Conservation (phyloP, 768 basidiomycete species). For the Ramaria rubella region DNA sequence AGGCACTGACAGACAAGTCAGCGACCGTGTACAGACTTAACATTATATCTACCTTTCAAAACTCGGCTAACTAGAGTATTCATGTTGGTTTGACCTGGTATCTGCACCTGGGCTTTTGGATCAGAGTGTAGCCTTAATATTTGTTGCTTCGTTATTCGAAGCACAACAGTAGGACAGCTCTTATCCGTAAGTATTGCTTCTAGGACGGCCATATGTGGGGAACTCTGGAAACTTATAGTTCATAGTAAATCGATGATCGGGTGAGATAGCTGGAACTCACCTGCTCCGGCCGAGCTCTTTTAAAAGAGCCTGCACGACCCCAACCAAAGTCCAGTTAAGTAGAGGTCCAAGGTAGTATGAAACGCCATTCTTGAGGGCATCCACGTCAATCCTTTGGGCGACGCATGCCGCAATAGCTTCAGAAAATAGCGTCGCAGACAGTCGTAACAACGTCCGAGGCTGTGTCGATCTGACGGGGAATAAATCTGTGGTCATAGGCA, state of each 20-base stretch:
- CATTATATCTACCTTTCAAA: slow-evolving; percentile 1
- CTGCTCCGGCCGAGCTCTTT: slow-evolving; percentile 50
- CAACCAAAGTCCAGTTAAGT: slow-evolving; percentile 74
- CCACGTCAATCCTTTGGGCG: slow-evolving; percentile 55
- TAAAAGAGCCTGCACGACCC: slow-evolving; percentile 58
- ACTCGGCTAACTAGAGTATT: slow-evolving; percentile 1
- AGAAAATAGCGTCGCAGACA: slow-evolving; percentile 60
- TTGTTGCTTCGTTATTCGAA: slow-evolving; percentile 52
- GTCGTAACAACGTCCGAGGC: slow-evolving; percentile 58
- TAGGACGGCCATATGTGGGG: slow-evolving; percentile 55
- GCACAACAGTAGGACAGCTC: slow-evolving; percentile 60
- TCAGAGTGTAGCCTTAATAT: slow-evolving; percentile 42
- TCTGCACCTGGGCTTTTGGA: slow-evolving; percentile 22
- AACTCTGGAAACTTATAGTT: slow-evolving; percentile 39
- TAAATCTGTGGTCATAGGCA: background rate
- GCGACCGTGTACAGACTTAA: background rate
- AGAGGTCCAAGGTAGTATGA: slow-evolving; percentile 70
- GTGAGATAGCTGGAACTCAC: slow-evolving; percentile 30
- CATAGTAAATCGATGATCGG: background rate
- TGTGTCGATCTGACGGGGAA: slow-evolving; percentile 50
- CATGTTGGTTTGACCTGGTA: slow-evolving; percentile 4
- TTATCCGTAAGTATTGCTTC: slow-evolving; percentile 59
- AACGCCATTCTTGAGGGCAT: slow-evolving; percentile 64
- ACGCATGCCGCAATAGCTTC: slow-evolving; percentile 47
- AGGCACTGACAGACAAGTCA: background rate